Evolutionary conservation across 169 alveolate genomes (phyloP), one percentile per base, ranked within the genome.

Genomic region (Theileria orientalis): DNA sequence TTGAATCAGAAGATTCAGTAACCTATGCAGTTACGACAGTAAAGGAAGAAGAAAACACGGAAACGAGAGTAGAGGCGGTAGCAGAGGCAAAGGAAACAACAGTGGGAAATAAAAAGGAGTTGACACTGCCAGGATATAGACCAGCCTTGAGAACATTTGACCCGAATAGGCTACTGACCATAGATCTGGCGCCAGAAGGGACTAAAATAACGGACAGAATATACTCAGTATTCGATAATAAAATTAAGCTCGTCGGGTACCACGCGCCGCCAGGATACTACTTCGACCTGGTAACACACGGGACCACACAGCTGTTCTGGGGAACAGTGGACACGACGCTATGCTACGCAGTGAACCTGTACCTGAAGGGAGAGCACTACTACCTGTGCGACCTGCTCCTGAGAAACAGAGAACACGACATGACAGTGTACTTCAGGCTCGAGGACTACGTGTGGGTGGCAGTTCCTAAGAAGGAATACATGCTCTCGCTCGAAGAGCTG

Each of bases 381-480:
- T 56, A 56, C 66, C 66, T 56, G 13, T 25, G 37, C 19, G 66
- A 56, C 21, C 46, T n/a, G 13, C 66, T 56, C n/a, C 37, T 27
- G 25, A 56, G 42, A 56, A 32, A n/a, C n/a, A 56, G 21, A 3
- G 21, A 56, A 3, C 46, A 56, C 32, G 44, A 56, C 13, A 40
- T 56, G 41, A 56, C 66, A 56, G 32, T 56, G 16, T 32, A 56
- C 33, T 37, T 27, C 40, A 56, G 19, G 21, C 14, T n/a, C 5
- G 37, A 0, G 9, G 37, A 25, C 5, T 6, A 56, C 21, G 13
- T 3, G 14, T 56, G 66, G 66, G 66, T n/a, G 32, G 32, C 16
- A 6, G 21, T 56, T 2, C 37, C 14, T 3, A 25, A 56, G 66
- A 23, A 23, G 41, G 37, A 32, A 1, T 56, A n/a, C 33, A 1